Conservation (phyloP, 1,284 basidiomycete species). For the Boletus mariae region DNA sequence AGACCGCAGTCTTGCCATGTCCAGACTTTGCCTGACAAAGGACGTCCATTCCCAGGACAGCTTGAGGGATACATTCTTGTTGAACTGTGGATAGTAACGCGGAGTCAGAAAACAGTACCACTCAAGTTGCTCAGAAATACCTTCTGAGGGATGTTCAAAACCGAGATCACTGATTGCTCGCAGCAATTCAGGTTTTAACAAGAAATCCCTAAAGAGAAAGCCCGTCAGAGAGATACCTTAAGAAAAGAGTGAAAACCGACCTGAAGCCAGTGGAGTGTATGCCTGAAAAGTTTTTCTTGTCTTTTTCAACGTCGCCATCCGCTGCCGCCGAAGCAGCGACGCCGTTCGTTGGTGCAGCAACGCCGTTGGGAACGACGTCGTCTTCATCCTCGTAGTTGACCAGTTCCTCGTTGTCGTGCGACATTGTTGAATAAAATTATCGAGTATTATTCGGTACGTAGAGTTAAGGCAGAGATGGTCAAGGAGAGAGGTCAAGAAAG, state of each 20-base stretch:
- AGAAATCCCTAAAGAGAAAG: slow-evolving; percentile 23
- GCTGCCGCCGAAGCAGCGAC: slow-evolving; percentile 49
- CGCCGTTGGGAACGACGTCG: slow-evolving; percentile 70
- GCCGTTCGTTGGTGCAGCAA: slow-evolving; percentile 45
- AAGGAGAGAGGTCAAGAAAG: slow-evolving; percentile 19
- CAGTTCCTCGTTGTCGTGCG: slow-evolving; percentile 79
- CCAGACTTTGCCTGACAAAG: slow-evolving; percentile 99
- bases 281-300: slow-evolving; percentile 96
- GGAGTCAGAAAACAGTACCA: not conserved
- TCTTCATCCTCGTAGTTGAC: slow-evolving; percentile 96
- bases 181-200: slow-evolving; percentile 64
- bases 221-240: slow-evolving; percentile 5
- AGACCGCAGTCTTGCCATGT: slow-evolving; percentile 99
- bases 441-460: slow-evolving; percentile 12
- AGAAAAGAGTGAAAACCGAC: slow-evolving; percentile 40
- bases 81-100: slow-evolving; percentile 63
- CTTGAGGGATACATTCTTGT: slow-evolving; percentile 99
- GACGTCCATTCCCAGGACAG: slow-evolving; percentile 99
- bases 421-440: slow-evolving; percentile 41
- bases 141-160: slow-evolving; percentile 99
- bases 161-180: slow-evolving; percentile 98
- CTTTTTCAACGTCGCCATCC: slow-evolving; percentile 71
- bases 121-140: slow-evolving; percentile 43
- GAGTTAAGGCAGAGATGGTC: slow-evolving; percentile 12
- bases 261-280: slow-evolving; percentile 96